These are phyloP conservation scores for Fusarium mangiferae DNA, from an alignment of 2,329 filamentous ascomycete species.

Conservation along the genomic window DNA sequence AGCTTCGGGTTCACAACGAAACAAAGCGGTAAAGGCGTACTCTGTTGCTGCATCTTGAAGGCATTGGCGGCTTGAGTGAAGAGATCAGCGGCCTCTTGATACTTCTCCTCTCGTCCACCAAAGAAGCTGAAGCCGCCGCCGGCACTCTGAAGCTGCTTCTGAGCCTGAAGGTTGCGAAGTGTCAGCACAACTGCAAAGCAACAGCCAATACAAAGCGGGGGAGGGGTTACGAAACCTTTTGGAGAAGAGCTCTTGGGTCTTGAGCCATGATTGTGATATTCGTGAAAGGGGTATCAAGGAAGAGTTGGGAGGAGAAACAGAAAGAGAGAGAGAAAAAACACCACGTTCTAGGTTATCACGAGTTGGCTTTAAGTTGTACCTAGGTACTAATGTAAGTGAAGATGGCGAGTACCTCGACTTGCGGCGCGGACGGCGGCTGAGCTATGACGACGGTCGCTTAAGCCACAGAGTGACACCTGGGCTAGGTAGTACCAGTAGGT, in stretches of 20 bases:
- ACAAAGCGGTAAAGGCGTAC: conserved; percentile 58
- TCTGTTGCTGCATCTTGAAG: conserved; percentile 87
- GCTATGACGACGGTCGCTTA: conserved; percentile 44
- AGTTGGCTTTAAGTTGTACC: conserved; percentile 20
- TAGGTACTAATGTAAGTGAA: conserved; percentile 30
- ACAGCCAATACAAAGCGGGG: conserved; percentile 32
- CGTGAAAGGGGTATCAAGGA: conserved; percentile 15
- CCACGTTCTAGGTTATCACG: conserved; percentile 30
- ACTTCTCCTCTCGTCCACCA: conserved; percentile 86
- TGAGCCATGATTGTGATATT: conserved; percentile 68
- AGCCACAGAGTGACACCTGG: conserved; percentile 29
- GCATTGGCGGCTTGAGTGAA: conserved; percentile 92
- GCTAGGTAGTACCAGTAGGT: no score
- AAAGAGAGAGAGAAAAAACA: conserved; percentile 5
- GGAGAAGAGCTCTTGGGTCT: conserved; percentile 80
- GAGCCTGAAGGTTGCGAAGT: conserved; percentile 69
- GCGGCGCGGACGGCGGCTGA: conserved; percentile 29
- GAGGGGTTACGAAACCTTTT: conserved; percentile 68
- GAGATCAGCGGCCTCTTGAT: conserved; percentile 86
- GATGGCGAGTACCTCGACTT: conserved; percentile 24
- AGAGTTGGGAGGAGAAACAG: background rate
- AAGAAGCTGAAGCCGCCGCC: conserved; percentile 89
- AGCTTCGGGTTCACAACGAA: conserved; percentile 11
- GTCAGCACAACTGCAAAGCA: conserved; percentile 15
- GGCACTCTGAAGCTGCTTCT: conserved; percentile 81